Percentiles rank a stretch among this genome's conserved stretches.
phyloP scores from a whole-genome alignment of 2,329 filamentous ascomycete genomes.

The Penicillium sp. region DNA sequence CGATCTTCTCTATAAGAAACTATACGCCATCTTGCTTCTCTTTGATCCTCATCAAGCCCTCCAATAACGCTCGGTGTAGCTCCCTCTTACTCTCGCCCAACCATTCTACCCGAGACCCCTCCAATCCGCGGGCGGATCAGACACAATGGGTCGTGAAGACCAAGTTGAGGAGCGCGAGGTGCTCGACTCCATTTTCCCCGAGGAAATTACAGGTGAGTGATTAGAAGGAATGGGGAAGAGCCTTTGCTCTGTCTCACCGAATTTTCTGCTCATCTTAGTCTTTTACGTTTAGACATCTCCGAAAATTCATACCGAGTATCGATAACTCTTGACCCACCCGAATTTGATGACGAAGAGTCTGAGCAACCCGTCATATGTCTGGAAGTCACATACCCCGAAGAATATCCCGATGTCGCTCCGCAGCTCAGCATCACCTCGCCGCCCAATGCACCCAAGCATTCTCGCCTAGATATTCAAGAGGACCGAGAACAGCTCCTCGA shows the following conservation, averaged over 20 bases:
- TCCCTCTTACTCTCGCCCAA: conserved; percentile 1
- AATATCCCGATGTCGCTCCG: conserved; percentile 85
- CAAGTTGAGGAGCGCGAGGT: conserved; percentile 96
- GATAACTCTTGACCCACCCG: conserved; percentile 75
- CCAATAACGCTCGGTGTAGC: neutral
- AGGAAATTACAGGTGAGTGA: conserved; percentile 81
- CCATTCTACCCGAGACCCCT: conserved; percentile 25
- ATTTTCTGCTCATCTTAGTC: conserved; percentile 14
- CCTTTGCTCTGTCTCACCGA: neutral
- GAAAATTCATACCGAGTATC: conserved; percentile 85
- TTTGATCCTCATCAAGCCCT: neutral
- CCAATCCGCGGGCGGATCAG: conserved; percentile 30
- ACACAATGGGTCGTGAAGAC: conserved; percentile 65
- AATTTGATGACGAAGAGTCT: conserved; percentile 60
- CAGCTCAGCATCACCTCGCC: conserved; percentile 74
- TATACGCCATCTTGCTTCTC: neutral
- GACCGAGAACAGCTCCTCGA: conserved; percentile 75
- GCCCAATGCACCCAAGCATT: conserved; percentile 66
- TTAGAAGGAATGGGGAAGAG: neutral
- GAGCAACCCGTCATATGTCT: conserved; percentile 72
- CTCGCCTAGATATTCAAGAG: conserved; percentile 72
- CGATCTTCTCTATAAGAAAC: conserved; percentile 11
- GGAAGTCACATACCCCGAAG: conserved; percentile 82
- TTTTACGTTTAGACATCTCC: conserved; percentile 66
- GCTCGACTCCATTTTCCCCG: conserved; percentile 95